These are phyloP conservation scores for Leccinum subgranulosum DNA, from an alignment of 768 basidiomycete genomes.

Conservation along the genomic window DNA sequence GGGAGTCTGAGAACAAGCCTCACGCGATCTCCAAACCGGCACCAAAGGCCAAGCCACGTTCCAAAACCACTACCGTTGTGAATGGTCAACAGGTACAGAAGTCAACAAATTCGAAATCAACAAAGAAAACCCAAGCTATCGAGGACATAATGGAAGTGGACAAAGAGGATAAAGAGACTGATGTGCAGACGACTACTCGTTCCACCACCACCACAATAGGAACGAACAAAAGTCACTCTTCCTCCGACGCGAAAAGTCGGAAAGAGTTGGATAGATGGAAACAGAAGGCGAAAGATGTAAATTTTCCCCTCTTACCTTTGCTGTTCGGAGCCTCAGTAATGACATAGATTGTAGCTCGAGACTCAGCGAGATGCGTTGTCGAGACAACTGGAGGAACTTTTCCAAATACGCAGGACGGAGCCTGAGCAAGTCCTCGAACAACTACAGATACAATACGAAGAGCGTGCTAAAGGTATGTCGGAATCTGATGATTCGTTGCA, in stretches of 20 bases:
- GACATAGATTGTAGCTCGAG: conserved; percentile 25
- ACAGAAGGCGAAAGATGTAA: conserved; percentile 27
- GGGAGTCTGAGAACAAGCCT: conserved; percentile 6
- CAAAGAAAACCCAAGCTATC: conserved; percentile 1
- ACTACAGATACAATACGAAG: conserved; percentile 49
- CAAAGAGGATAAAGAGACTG: background rate
- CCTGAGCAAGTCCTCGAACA: conserved; percentile 54
- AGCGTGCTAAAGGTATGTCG: conserved; percentile 47
- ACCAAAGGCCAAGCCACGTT: conserved; percentile 14
- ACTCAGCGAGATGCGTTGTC: conserved; percentile 46
- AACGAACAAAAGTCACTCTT: conserved; percentile 8
- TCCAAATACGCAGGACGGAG: conserved; percentile 59
- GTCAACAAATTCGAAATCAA: conserved; percentile 6
- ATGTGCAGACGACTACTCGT: conserved; percentile 2
- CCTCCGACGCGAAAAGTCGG: conserved; percentile 13
- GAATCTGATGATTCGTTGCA: background rate
- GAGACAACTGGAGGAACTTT: conserved; percentile 56
- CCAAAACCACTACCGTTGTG: conserved; percentile 5
- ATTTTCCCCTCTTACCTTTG: background rate
- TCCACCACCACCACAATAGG: conserved; percentile 2
- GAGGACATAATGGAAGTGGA: conserved; percentile 18
- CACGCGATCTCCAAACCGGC: background rate
- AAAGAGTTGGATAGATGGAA: conserved; percentile 32
- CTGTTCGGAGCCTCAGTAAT: background rate
- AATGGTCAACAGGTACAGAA: conserved; percentile 9